Base-by-base conservation (phyloP, 768 basidiomycete species). In the Glaciozyma martinii region DNA sequence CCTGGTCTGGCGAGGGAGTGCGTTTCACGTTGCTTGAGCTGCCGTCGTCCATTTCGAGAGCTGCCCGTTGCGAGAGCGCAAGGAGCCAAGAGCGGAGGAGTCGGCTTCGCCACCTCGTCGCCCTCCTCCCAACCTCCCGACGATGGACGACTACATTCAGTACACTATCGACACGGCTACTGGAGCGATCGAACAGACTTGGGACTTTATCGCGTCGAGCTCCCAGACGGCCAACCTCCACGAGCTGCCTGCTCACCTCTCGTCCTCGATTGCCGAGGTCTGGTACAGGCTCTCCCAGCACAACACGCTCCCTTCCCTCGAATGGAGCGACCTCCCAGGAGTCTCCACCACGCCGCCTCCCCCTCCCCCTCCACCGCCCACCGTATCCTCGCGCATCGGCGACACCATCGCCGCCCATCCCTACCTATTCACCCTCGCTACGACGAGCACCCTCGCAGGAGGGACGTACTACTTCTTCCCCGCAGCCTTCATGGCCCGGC, bases 391-490 rank as follows among this genome's bases (percentile, higher is more conserved):
- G 1, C 32, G 47, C 33, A 13, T 29, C 40, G 60, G 47, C 52
- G n/a, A 55, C n/a, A 21, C 23, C 16, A 18, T 65, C 42, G 15
- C 13, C 2, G 2, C 5, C 0, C 61, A 67, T 58, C 66, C 63
- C 8, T 50, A 55, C 63, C 33, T 58, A 52, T 43, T 53, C 32
- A 43, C 61, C 3, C 7, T 59, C 32, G 59, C 59, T 15, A 18
- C 50, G 23, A 32, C 56, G 3, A 32, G 44, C 21, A 27, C 46
- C 13, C 18, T 54, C 37, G 60, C 33, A 8, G 50, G 50, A 3
- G 55, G 66, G 5, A 30, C 59, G 18, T 65, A 55, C 49, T 65
- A 61, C 66, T 33, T 47, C 44, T 60, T 33, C 55, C 66, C 66
- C 4, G 15, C 6, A 15, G 21, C 29, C 8, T 54, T 65, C 33